Evolutionary conservation across 164 flowering plant species (phyloP).

Genomic region (Nymphaea colorata): DNA sequence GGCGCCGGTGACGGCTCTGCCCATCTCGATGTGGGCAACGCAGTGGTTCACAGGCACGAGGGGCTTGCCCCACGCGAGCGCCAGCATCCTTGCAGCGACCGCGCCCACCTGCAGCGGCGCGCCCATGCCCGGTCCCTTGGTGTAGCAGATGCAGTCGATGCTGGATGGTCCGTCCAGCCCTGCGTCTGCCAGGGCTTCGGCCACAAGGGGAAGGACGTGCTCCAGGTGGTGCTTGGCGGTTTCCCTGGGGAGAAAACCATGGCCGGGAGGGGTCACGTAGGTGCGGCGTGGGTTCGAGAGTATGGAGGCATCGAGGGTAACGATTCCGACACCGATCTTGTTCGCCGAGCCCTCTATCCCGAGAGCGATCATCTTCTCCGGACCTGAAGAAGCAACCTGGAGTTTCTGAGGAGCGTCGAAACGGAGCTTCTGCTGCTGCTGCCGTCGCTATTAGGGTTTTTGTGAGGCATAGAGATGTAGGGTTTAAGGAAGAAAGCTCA

Average conservation of each 20-base stretch:
- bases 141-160: constrained; percentile 94
- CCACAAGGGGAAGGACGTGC: constrained; percentile 75
- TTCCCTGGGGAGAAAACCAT: constrained; percentile 92
- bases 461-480: too few species aligned
- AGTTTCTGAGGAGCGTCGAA: too few species aligned
- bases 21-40: constrained; percentile 99
- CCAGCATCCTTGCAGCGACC: constrained; percentile 62
- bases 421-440: too few species aligned
- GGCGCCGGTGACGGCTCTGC: constrained; percentile 84
- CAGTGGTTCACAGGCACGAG: constrained; percentile 92
- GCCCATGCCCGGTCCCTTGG: constrained; percentile 99
- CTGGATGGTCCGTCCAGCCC: constrained; percentile 31
- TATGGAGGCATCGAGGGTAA: constrained; percentile 80
- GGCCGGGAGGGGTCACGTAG: constrained; percentile 95
- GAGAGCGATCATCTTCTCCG: constrained; percentile 35
- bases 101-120: constrained; percentile 86
- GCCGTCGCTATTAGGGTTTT: too few species aligned
- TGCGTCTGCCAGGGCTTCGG: constrained; percentile 52
- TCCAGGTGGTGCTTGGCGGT: constrained; percentile 90
- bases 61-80: constrained; percentile 86
- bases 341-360: constrained; percentile 97
- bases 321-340: constrained; percentile 94
- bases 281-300: constrained; percentile 92
- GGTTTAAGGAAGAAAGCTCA: too few species aligned
- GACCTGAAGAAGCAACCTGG: too few species aligned